These are phyloP conservation scores for Phialophora expanda DNA, from an alignment of 2,329 filamentous ascomycete genomes.

Conservation along the genomic window DNA sequence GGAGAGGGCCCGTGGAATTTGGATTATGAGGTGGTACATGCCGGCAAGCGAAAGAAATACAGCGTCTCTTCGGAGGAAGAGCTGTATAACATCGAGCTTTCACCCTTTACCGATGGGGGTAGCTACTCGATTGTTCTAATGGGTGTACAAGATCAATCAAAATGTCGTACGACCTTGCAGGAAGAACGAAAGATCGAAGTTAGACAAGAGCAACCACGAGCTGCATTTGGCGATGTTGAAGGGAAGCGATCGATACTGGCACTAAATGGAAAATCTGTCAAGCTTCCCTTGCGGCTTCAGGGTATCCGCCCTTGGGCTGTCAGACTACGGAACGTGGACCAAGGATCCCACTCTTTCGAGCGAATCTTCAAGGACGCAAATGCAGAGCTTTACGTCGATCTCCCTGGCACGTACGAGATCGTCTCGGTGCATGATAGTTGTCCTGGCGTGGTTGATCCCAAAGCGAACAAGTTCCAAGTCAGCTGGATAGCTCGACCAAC, in stretches of 20 bases:
- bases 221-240: slow-evolving; percentile 82
- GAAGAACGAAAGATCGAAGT: slow-evolving; percentile 86
- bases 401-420: slow-evolving; percentile 79
- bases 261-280: slow-evolving; percentile 74
- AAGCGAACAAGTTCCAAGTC: slow-evolving; percentile 76
- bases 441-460: slow-evolving; percentile 76
- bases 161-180: slow-evolving; percentile 84
- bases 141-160: slow-evolving; percentile 82
- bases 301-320: slow-evolving; percentile 86
- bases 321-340: slow-evolving; percentile 66
- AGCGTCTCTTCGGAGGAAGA: slow-evolving; percentile 67
- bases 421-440: slow-evolving; percentile 80
- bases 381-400: slow-evolving; percentile 68
- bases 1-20: slow-evolving; percentile 87
- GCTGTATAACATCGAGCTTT: slow-evolving; percentile 74
- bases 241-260: slow-evolving; percentile 75
- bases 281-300: slow-evolving; percentile 80
- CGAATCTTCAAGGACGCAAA: slow-evolving; percentile 66
- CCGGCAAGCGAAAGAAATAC: slow-evolving; percentile 78
- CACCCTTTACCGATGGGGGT: slow-evolving; percentile 76
- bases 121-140: slow-evolving; percentile 87
- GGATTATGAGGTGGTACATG: slow-evolving; percentile 91
- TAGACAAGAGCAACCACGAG: slow-evolving; percentile 84
- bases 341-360: slow-evolving; percentile 50
- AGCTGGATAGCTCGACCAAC: slow-evolving; percentile 83